Evolutionary conservation across 768 basidiomycete genomes (phyloP), one percentile per base, ranked within the genome.

Genomic region (Pluteus cervinus): DNA sequence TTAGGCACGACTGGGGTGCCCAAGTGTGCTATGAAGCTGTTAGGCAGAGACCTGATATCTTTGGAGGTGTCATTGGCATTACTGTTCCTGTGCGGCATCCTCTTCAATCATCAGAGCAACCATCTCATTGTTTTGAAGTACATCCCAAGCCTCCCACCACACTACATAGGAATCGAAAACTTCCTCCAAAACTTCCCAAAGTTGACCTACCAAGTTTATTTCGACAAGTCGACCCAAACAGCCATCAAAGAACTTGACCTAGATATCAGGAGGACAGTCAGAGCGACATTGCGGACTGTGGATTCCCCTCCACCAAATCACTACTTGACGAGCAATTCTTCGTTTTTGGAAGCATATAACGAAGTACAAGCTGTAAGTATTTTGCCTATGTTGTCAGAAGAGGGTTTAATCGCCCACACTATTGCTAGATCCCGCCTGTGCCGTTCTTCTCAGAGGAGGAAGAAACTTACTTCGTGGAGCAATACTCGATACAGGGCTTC

Each of bases 1-100:
- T 24, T 22, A 83, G 82, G 9, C 85, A 87, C 47, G 85, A 87
- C 43, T 87, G 85, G 85, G 85, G 85, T 26, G 62, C 80, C 1
- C 66, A 72, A 36, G 41, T 75, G 3, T 85, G 84, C 44, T 81
- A 77, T 46, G 80, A 86, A 53, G 75, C 79, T 8, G 81, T 76
- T 1, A 71, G 83, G 11, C 65, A 70, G 60, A 63, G 81, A 12
- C 85, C 83, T 0, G 83, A 86, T 45, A 53, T 78, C 3, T 73
- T 85, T 49, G 58, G 55, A 0, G 80, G 62, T 3, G 72, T 85
- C 11, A 55, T 81, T 10, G 81, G 78, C 7, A 60, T 63, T 18
- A 71, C 70, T 3, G 61, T 83, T 35, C 84, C 85, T 1, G 82
- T 85, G 50, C 42, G 71, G 40, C 22, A 11, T 16, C 21, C 33